phyloP scores from a whole-genome alignment of 805 yeast genomes.

The Candida alai region DNA sequence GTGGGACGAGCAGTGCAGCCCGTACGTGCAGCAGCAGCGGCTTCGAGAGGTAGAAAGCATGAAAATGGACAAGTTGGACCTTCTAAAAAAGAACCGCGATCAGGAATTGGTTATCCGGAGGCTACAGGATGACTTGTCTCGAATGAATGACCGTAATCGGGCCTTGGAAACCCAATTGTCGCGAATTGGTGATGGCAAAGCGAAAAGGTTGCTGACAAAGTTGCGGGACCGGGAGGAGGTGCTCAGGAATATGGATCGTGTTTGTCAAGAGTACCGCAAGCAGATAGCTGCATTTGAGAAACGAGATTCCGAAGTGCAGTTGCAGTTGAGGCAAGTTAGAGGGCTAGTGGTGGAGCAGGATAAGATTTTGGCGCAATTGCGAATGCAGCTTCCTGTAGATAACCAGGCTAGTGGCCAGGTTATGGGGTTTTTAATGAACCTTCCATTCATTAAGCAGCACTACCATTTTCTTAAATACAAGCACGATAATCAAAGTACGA shows the following conservation, averaged over 20 bases:
- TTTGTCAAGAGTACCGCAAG: constrained; percentile 17
- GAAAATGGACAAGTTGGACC: constrained; percentile 9
- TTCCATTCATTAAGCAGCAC: constrained; percentile 31
- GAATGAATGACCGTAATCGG: constrained; percentile 13
- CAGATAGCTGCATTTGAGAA: constrained; percentile 12
- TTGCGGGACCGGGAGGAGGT: constrained; percentile 8
- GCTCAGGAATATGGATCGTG: constrained; percentile 9
- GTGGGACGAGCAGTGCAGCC: too few relatives aligned
- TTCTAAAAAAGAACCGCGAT: constrained; percentile 6
- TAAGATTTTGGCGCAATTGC: constrained; percentile 15
- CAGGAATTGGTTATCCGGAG: constrained; percentile 11
- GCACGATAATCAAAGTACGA: constrained; percentile 17
- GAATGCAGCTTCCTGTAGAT: constrained; percentile 12
- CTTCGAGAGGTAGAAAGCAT: constrained; percentile 6
- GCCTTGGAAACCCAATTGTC: constrained; percentile 12
- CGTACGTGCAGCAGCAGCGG: constrained; percentile 14
- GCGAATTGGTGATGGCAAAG: not conserved
- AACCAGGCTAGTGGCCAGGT: constrained; percentile 6
- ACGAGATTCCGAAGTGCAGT: constrained; percentile 10
- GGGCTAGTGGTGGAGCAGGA: constrained; percentile 20
- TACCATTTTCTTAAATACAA: constrained; percentile 22
- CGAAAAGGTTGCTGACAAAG: constrained; percentile 1
- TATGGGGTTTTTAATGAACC: constrained; percentile 16
- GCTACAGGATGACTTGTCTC: constrained; percentile 8
- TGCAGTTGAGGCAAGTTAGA: constrained; percentile 11